phyloP scores from a whole-genome alignment of 345 rosid genomes.

The Gossypium ekmanianum region DNA sequence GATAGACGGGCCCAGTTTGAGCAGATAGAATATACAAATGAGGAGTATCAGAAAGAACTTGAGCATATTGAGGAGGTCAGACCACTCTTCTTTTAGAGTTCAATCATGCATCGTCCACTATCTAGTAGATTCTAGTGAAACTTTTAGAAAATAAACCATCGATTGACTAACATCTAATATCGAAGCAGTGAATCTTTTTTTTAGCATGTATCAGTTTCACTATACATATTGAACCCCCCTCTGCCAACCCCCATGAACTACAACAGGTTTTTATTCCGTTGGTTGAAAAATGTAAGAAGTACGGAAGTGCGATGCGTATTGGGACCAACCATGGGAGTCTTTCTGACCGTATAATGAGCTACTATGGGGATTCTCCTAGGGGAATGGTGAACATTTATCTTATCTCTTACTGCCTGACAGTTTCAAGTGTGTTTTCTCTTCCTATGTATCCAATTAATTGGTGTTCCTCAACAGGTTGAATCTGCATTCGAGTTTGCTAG shows the following conservation, averaged over 20 bases:
- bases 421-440: constrained; percentile 18
- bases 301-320: constrained; percentile 97
- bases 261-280: constrained; percentile 83
- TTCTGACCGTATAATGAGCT: constrained; percentile 99
- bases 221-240: neutral
- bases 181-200: neutral
- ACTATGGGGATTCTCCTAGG: constrained; percentile 94
- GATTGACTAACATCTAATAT: neutral
- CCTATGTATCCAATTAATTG: constrained; percentile 21
- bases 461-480: constrained; percentile 63
- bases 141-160: neutral
- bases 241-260: neutral
- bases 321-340: constrained; percentile 99
- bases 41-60: constrained; percentile 92
- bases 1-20: constrained; percentile 94
- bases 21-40: constrained; percentile 83
- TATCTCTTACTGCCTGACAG: constrained; percentile 10
- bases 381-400: constrained; percentile 69
- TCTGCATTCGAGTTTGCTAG: constrained; percentile 98
- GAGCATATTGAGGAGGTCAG: constrained; percentile 87
- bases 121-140: neutral
- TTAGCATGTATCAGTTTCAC: constrained; percentile 1
- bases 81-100: constrained; percentile 6
- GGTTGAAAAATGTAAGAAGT: constrained; percentile 96
- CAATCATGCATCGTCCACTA: neutral